Conservation (phyloP, 352 stramenopile genomes). For the Lagenidium sp. region DNA sequence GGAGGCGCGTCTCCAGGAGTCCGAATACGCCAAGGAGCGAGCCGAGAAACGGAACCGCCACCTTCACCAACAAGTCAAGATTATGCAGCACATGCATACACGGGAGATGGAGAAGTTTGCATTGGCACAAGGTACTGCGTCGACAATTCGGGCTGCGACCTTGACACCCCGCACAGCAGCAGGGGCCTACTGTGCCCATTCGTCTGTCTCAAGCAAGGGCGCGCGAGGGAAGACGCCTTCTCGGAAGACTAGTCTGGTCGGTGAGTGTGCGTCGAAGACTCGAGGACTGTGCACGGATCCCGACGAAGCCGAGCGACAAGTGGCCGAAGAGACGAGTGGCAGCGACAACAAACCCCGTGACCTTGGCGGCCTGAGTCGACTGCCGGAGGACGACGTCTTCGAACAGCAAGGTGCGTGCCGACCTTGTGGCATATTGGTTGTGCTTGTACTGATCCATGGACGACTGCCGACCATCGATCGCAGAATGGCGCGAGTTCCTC, state of each 20-base stretch:
- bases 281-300: neutral
- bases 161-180: conserved; percentile 1
- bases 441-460: neutral
- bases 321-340: too few species aligned
- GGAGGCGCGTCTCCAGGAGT: conserved; percentile 16
- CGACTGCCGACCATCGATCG: neutral
- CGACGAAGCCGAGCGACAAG: neutral
- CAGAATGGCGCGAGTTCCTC: conserved; percentile 49
- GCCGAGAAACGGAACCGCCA: conserved; percentile 24
- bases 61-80: conserved; percentile 35
- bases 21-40: conserved; percentile 12
- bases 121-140: neutral
- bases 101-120: conserved; percentile 26
- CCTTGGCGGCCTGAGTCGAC: neutral
- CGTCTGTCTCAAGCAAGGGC: neutral
- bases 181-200: neutral
- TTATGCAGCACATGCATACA: conserved; percentile 42
- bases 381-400: neutral
- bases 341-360: neutral
- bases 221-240: neutral
- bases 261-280: neutral
- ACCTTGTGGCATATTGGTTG: neutral
- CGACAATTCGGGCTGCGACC: neutral
- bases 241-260: neutral
- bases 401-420: neutral